Percentiles rank a stretch among this genome's conserved stretches.
phyloP scores from a whole-genome alignment of 2,329 filamentous ascomycete species.

The Stachybotrys chlorohalonatus region DNA sequence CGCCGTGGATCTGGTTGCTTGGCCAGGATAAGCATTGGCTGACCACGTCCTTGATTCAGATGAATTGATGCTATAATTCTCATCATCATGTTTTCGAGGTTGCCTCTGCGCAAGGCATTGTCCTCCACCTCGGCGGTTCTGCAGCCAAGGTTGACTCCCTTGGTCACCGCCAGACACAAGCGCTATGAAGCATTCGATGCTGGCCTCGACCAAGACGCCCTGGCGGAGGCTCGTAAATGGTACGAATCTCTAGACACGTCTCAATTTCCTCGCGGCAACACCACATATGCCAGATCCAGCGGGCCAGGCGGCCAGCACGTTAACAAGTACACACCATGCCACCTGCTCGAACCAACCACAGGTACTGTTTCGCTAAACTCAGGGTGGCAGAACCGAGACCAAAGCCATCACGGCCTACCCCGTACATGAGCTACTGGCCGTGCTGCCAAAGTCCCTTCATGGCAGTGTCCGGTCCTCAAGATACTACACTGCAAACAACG shows the following conservation, averaged over 20 bases:
- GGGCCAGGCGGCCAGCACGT: slow-evolving; percentile 54
- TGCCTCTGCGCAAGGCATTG: neutral
- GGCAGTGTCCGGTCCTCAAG: slow-evolving; percentile 37
- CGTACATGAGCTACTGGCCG: slow-evolving; percentile 33
- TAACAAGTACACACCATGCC: slow-evolving; percentile 40
- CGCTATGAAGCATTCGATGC: slow-evolving; percentile 40
- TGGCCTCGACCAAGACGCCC: slow-evolving; percentile 37
- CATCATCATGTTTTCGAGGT: neutral
- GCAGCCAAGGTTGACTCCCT: neutral
- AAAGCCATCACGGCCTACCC: slow-evolving; percentile 48
- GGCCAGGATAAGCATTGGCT: no score
- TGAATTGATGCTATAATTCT: neutral
- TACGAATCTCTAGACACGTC: slow-evolving; percentile 31
- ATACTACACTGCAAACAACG: slow-evolving; percentile 42
- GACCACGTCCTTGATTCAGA: no score
- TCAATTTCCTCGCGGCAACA: slow-evolving; percentile 40
- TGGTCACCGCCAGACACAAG: slow-evolving; percentile 13
- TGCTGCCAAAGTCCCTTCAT: slow-evolving; percentile 39
- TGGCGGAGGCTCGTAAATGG: slow-evolving; percentile 45
- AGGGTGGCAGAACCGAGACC: slow-evolving; percentile 41
- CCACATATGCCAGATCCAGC: slow-evolving; percentile 48
- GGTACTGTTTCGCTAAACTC: slow-evolving; percentile 20
- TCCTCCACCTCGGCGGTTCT: neutral
- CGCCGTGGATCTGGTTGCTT: no score
- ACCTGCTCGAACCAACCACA: slow-evolving; percentile 22